These are phyloP conservation scores for Teratosphaeria gauchensis DNA, from an alignment of 2,329 filamentous ascomycete genomes.

Conservation along the genomic window DNA sequence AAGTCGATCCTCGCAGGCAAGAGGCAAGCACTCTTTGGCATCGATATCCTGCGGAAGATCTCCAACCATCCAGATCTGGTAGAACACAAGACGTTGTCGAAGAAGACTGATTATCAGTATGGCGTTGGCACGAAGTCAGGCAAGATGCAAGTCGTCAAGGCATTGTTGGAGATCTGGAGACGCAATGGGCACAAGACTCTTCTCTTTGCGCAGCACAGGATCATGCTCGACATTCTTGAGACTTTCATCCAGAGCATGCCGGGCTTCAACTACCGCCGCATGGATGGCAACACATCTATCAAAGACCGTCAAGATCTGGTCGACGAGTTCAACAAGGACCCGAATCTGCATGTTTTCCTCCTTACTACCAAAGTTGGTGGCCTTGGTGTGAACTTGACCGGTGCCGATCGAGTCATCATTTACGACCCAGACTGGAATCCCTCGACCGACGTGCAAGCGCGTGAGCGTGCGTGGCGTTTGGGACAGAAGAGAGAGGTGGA, in stretches of 20 bases:
- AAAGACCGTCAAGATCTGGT: constrained; percentile 82
- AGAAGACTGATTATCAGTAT: constrained; percentile 62
- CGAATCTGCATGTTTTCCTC: constrained; percentile 74
- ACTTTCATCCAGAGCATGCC: constrained; percentile 61
- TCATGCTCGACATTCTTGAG: constrained; percentile 93
- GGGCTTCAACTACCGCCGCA: constrained; percentile 68
- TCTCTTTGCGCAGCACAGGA: constrained; percentile 83
- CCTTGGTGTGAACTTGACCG: constrained; percentile 86
- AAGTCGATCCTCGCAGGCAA: constrained; percentile 66
- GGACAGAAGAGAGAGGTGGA: constrained; percentile 92
- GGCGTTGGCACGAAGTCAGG: constrained; percentile 72
- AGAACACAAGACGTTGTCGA: constrained; percentile 52
- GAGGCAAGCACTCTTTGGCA: constrained; percentile 74
- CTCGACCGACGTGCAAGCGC: constrained; percentile 88
- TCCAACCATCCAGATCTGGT: constrained; percentile 93
- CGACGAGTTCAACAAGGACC: constrained; percentile 80
- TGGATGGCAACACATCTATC: constrained; percentile 89
- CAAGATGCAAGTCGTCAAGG: constrained; percentile 92
- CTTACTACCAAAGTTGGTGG: constrained; percentile 94
- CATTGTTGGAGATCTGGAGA: constrained; percentile 79
- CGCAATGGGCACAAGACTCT: constrained; percentile 87
- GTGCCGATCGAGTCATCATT: constrained; percentile 91
- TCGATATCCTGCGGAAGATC: constrained; percentile 88
- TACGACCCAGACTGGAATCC: constrained; percentile 99
- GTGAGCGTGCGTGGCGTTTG: constrained; percentile 89